Evolutionary conservation across 352 stramenopile genomes (phyloP).

Genomic region (Peronospora destructor): DNA sequence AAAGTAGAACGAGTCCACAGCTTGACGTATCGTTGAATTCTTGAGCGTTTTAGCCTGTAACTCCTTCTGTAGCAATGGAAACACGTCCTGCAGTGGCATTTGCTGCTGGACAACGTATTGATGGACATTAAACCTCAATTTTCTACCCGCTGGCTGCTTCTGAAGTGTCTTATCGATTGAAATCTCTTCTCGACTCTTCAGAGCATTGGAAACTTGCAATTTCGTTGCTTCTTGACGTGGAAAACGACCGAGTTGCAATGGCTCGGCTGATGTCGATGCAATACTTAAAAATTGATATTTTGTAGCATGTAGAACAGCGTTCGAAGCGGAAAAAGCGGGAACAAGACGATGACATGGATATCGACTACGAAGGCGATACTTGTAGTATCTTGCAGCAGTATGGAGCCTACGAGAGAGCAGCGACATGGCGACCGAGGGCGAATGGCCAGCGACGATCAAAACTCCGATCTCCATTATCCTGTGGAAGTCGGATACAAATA

Average conservation of each 20-base stretch:
- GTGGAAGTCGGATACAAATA: background rate
- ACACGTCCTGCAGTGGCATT: conserved; percentile 44
- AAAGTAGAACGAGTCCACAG: conserved; percentile 72
- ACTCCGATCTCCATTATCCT: background rate
- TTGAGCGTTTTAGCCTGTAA: conserved; percentile 31
- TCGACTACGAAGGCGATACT: background rate
- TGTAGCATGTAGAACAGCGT: background rate
- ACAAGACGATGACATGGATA: background rate
- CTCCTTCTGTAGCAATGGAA: conserved; percentile 40
- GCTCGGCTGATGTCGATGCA: background rate
- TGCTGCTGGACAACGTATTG: conserved; percentile 38
- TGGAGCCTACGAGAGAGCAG: conserved; percentile 13
- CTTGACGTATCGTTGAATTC: conserved; percentile 28
- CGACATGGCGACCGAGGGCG: conserved; percentile 5
- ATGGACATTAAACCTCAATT: conserved; percentile 38
- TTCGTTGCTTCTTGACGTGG: conserved; percentile 13
- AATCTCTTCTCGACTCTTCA: background rate
- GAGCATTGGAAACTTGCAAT: background rate
- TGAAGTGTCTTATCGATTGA: background rate
- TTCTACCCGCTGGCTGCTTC: conserved; percentile 1
- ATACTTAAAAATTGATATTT: conserved; percentile 11
- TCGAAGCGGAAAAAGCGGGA: background rate
- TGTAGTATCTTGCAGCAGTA: background rate
- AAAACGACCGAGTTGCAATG: conserved; percentile 13
- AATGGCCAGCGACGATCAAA: background rate